A percentile compares a stretch with the other conserved stretches of the same genome.
Evolutionary conservation across 345 rosid species (phyloP).

Genomic region (Hibiscus syriacus): DNA sequence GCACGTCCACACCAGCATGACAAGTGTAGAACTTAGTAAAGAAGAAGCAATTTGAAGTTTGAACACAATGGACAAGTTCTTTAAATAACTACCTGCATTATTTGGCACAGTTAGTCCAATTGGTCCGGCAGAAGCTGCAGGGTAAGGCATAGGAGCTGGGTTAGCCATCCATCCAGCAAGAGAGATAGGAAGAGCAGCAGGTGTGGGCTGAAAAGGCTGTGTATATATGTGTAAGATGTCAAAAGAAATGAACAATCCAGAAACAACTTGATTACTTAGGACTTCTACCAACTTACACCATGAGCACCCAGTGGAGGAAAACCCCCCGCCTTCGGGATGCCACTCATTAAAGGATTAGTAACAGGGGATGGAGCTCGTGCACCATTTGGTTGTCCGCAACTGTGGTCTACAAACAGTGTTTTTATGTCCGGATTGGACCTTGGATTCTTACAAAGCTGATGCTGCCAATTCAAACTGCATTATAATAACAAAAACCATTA

Average conservation of each 20-base stretch:
- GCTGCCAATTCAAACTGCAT: conserved; percentile 85
- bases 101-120: conserved; percentile 50
- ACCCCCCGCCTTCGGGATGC: conserved; percentile 48
- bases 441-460: conserved; percentile 74
- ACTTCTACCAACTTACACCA: conserved; percentile 48
- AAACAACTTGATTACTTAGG: neutral
- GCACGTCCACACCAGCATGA: neutral
- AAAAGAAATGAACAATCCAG: conserved; percentile 11
- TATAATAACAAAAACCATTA: conserved; percentile 9
- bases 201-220: conserved; percentile 71
- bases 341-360: conserved; percentile 64
- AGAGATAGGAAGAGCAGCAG: conserved; percentile 54
- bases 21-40: neutral
- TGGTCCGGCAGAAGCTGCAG: conserved; percentile 63
- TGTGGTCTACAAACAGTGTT: conserved; percentile 75
- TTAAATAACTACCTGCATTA: conserved; percentile 47
- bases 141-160: conserved; percentile 58
- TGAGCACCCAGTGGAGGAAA: conserved; percentile 56
- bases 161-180: conserved; percentile 85
- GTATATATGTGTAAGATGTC: conserved; percentile 11
- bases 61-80: neutral
- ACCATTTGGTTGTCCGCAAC: conserved; percentile 66
- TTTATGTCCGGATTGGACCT: conserved; percentile 77
- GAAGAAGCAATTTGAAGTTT: neutral
- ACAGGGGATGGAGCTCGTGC: conserved; percentile 74